phyloP scores from a whole-genome alignment of 768 basidiomycete genomes.

The Hygrophorus pudorinus region DNA sequence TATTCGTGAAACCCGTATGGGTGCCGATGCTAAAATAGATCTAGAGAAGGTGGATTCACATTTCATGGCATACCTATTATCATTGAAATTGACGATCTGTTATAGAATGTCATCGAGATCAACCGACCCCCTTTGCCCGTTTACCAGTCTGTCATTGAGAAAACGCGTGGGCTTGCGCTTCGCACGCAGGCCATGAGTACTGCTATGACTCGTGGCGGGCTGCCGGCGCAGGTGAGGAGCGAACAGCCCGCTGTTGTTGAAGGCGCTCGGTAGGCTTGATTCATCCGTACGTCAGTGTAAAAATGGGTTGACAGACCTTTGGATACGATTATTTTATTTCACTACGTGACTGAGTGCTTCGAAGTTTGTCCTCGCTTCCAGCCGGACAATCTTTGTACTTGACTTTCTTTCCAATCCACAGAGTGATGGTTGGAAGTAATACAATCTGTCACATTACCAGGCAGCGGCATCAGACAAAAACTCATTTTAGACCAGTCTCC shows the following conservation, averaged over 20 bases:
- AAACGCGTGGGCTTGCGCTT: conserved; percentile 84
- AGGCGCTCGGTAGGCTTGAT: conserved; percentile 1
- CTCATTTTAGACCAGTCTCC: too few relatives aligned
- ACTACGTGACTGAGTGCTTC: too few relatives aligned
- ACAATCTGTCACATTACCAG: too few relatives aligned
- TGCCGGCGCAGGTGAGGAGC: conserved; percentile 2
- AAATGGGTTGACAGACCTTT: background rate
- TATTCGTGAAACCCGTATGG: conserved; percentile 94
- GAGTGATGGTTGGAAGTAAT: too few relatives aligned
- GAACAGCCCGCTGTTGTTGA: conserved; percentile 5
- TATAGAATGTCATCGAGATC: conserved; percentile 94
- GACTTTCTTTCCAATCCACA: too few relatives aligned
- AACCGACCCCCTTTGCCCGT: conserved; percentile 82
- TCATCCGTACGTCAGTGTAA: too few relatives aligned
- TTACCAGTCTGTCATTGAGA: conserved; percentile 92
- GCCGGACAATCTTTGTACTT: too few relatives aligned
- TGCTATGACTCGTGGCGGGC: conserved; percentile 37
- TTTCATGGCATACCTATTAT: background rate
- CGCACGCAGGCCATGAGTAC: conserved; percentile 85
- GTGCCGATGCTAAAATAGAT: conserved; percentile 95
- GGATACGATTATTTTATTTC: background rate
- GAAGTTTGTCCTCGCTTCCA: too few relatives aligned
- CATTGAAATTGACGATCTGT: background rate
- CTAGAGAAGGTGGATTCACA: conserved; percentile 66
- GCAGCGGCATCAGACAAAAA: too few relatives aligned